phyloP scores from a whole-genome alignment of 1,284 basidiomycete genomes.

The Apiotrichum siamense region DNA sequence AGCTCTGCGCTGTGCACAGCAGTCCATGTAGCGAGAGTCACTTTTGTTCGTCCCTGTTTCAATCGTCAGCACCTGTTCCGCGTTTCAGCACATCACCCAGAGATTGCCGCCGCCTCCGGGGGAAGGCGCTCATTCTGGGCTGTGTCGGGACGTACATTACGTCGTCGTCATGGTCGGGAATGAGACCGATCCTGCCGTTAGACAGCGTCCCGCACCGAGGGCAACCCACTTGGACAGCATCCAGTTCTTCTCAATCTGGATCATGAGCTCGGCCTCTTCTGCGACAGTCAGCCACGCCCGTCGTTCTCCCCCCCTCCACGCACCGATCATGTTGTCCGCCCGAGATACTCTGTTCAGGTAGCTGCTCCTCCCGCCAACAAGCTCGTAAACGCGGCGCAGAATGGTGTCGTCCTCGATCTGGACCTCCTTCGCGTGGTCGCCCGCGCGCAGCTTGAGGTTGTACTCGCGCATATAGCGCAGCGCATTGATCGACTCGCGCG shows the following conservation, averaged over 20 bases:
- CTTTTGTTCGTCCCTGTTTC: conserved; percentile 58
- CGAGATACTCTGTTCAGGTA: conserved; percentile 63
- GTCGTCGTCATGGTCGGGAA: conserved; percentile 73
- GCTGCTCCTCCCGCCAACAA: conserved; percentile 70
- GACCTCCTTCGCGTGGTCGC: conserved; percentile 11
- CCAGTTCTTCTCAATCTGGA: conserved; percentile 70
- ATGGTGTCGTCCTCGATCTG: conserved; percentile 42
- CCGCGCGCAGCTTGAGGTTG: conserved; percentile 18
- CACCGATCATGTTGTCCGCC: conserved; percentile 55
- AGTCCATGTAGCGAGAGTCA: conserved; percentile 51
- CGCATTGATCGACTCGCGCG: conserved; percentile 59
- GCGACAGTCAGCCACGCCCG: neutral
- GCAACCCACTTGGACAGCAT: conserved; percentile 53
- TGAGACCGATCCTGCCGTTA: conserved; percentile 53
- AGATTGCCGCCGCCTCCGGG: neutral
- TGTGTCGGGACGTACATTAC: conserved; percentile 56
- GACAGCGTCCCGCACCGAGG: neutral
- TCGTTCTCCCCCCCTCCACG: neutral
- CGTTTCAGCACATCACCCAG: neutral
- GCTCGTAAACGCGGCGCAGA: conserved; percentile 54
- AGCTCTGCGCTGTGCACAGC: neutral
- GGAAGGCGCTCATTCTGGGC: neutral
- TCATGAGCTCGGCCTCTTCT: conserved; percentile 58
- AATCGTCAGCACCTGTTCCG: conserved; percentile 8
- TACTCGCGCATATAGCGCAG: conserved; percentile 53